A percentile compares a stretch with the other conserved stretches of the same genome.
phyloP scores from a whole-genome alignment of 163 green algal genomes.

The Scenedesmus sp. region DNA sequence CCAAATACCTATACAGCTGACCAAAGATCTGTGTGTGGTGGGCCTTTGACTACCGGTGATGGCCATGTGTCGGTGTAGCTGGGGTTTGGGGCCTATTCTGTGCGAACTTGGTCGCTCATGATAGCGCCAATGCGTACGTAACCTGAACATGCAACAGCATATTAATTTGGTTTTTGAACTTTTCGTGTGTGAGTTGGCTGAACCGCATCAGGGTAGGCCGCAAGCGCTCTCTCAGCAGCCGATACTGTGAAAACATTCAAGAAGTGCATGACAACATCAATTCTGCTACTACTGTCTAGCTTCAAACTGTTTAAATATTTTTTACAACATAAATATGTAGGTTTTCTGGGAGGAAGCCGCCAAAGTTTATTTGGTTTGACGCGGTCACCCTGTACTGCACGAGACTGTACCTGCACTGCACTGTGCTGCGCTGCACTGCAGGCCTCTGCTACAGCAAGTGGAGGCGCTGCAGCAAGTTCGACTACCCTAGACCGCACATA shows the following conservation, averaged over 20 bases:
- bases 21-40: not conserved
- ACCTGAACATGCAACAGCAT: not conserved
- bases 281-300: not conserved
- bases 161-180: no score
- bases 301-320: not conserved
- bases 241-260: slow-evolving; percentile 1
- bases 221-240: not conserved
- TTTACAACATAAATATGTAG: not conserved
- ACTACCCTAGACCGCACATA: not conserved
- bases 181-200: not conserved
- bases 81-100: not conserved
- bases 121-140: not conserved
- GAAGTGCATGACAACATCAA: not conserved
- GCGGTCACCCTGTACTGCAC: not conserved
- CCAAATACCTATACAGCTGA: not conserved
- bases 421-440: not conserved
- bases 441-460: not conserved
- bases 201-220: not conserved
- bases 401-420: not conserved
- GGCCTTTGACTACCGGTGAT: not conserved
- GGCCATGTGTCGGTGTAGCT: not conserved
- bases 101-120: not conserved
- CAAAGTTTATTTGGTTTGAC: not conserved
- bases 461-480: not conserved
- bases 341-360: not conserved